Percentiles rank a stretch among this genome's conserved stretches.
phyloP scores from a whole-genome alignment of 2,329 filamentous ascomycete species.

The Verticillium klebahnii region DNA sequence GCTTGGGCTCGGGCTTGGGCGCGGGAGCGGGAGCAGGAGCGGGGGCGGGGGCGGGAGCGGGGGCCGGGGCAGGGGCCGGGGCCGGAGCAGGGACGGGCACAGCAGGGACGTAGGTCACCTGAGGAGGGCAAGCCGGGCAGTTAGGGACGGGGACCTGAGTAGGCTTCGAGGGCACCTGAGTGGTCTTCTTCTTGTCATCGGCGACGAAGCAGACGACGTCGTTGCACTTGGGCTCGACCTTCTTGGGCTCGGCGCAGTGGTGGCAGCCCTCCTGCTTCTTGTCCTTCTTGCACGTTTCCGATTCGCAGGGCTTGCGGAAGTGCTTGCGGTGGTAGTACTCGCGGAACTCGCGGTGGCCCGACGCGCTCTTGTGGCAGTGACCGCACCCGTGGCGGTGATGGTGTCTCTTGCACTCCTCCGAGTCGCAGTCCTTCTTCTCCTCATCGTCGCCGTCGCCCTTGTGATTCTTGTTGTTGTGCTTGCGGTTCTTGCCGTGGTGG shows the following conservation, averaged over 20 bases:
- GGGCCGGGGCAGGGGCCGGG: neutral
- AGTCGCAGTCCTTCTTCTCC: conserved; percentile 3
- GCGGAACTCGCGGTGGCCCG: conserved; percentile 2
- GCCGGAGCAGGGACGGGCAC: neutral
- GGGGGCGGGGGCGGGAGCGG: neutral
- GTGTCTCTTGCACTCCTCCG: conserved; percentile 1
- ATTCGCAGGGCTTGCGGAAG: conserved; percentile 2
- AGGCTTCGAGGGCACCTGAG: neutral
- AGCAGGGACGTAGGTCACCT: neutral
- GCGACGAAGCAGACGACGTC: neutral
- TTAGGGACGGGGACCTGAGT: neutral
- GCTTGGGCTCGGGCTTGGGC: neutral
- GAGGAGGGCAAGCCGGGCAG: conserved; percentile 2
- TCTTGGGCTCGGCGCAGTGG: neutral
- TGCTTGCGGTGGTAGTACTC: conserved; percentile 6
- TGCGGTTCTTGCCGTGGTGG: neutral
- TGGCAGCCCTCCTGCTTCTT: neutral
- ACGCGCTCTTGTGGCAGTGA: conserved; percentile 2
- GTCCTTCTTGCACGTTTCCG: neutral
- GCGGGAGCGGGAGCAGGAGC: neutral
- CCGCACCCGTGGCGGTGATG: neutral
- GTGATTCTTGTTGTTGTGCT: neutral
- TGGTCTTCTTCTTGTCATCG: neutral
- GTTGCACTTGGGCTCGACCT: neutral
- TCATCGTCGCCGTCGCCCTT: conserved; percentile 4